Evolutionary conservation across 1,139 yeast genomes (phyloP), one percentile per base, ranked within the genome.

Genomic region (Nakaseomyces uthaithaninus): DNA sequence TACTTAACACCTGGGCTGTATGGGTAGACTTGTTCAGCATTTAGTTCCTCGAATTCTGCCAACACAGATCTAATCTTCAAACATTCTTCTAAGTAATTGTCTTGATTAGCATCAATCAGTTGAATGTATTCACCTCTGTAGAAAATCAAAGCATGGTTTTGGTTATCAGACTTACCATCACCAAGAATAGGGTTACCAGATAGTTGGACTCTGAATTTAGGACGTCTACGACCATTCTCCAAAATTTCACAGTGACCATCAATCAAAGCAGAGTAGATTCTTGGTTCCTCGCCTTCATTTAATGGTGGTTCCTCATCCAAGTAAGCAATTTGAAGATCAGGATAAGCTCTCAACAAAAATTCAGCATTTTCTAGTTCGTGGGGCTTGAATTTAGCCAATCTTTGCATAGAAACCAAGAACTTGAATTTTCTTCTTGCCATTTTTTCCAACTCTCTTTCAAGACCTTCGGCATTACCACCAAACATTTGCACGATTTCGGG

Each of bases 361-460:
- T 91, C 98, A 45, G 98, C 95, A 63, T 91, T 91, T 71, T 91
- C 98, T 77, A 86, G 74, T 69, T 91, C 98, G 59, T 91, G 96
- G 48, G 95, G 94, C 66, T 89, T 84, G 69, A 91, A 91, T 67
- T 91, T 93, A 51, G 96, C 77, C 64, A 91, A 75, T 77, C 98
- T 84, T 74, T 91, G 98, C 98, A 91, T 91, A 40, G 97, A 85
- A 60, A 91, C 95, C 64, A 89, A 74, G 61, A 91, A 89, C 72
- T 87, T 86, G 76, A 91, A 93, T 71, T 93, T 91, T 72, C 99
- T 81, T 74, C 98, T 84, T 27, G 99, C 97, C 98, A 91, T 93
- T 63, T 91, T 83, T 70, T 91, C 98, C 53, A 91, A 77, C 64
- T 94, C 98, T 63, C 89, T 78, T 71, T 91, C 98, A 57, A 91